phyloP scores from a whole-genome alignment of 139 green algal species.

The Picochlorum sp. region DNA sequence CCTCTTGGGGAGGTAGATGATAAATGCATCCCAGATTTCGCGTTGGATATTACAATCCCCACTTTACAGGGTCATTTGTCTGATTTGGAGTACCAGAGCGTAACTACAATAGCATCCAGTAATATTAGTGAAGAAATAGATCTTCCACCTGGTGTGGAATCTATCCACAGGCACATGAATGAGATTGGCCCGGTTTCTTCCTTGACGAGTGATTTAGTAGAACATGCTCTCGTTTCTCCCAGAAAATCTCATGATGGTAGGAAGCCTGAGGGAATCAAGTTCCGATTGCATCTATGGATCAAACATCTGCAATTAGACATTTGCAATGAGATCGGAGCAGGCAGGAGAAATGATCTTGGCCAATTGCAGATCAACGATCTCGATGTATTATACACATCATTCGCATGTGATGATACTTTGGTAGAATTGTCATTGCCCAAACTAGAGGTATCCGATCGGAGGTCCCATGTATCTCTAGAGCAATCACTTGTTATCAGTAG shows the following conservation, averaged over 20 bases:
- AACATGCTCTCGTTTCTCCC: no score
- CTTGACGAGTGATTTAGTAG: no score
- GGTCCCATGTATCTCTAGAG: conserved; percentile 48
- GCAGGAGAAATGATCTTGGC: not conserved
- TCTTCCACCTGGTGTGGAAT: conserved; percentile 1
- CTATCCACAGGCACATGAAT: conserved; percentile 6
- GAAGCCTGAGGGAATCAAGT: no score
- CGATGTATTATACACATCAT: conserved; percentile 41
- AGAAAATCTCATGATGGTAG: no score
- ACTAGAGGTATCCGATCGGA: conserved; percentile 54
- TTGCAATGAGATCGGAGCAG: no score
- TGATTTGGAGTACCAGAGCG: conserved; percentile 62
- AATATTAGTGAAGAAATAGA: conserved; percentile 46
- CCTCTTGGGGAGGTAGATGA: conserved; percentile 12
- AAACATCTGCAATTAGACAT: no score
- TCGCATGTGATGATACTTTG: conserved; percentile 33
- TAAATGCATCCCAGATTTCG: conserved; percentile 19
- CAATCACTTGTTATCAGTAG: conserved; percentile 57
- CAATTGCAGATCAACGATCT: conserved; percentile 42
- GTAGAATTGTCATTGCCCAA: conserved; percentile 52
- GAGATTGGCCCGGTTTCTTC: no score
- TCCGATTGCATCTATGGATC: no score
- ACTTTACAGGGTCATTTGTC: conserved; percentile 42
- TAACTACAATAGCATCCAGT: conserved; percentile 48
- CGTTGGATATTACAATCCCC: conserved; percentile 48